Percentiles rank a stretch among this genome's conserved stretches.
phyloP scores from a whole-genome alignment of 768 basidiomycete genomes.

The Pleurotus djamor region DNA sequence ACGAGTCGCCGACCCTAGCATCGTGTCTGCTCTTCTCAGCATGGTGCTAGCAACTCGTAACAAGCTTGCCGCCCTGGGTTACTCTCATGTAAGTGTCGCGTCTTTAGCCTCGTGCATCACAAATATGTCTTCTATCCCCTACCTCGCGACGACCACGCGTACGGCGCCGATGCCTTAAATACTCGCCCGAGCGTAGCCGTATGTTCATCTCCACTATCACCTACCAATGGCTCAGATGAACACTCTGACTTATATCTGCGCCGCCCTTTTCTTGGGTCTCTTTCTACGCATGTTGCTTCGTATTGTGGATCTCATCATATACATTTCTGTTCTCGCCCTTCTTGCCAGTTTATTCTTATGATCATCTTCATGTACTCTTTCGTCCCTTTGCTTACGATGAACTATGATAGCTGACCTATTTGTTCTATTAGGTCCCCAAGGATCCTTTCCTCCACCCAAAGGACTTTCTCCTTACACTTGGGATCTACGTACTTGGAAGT shows the following conservation, averaged over 20 bases:
- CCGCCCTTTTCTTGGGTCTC: not conserved
- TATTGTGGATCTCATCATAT: not conserved
- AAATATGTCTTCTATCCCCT: slow-evolving; percentile 8
- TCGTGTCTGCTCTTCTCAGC: slow-evolving; percentile 70
- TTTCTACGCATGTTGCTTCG: slow-evolving; percentile 7
- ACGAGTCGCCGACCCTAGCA: slow-evolving; percentile 68
- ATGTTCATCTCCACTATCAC: not conserved
- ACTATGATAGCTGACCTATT: not conserved
- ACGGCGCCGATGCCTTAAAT: not conserved
- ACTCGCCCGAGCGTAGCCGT: no score
- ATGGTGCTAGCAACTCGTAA: slow-evolving; percentile 68
- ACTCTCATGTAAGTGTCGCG: slow-evolving; percentile 28
- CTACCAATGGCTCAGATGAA: not conserved
- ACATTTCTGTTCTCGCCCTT: not conserved
- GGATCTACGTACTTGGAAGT: slow-evolving; percentile 24
- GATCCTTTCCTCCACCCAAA: slow-evolving; percentile 79
- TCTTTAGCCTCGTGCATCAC: not conserved
- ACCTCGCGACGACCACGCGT: not conserved
- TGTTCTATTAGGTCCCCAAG: slow-evolving; percentile 44
- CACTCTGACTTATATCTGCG: slow-evolving; percentile 14
- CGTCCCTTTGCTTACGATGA: no score
- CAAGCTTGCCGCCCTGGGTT: slow-evolving; percentile 60
- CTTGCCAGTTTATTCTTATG: not conserved
- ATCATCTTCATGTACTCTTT: not conserved
- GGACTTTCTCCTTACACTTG: slow-evolving; percentile 50